phyloP scores from a whole-genome alignment of 2,329 filamentous ascomycete species.

The Xylaria sp. region DNA sequence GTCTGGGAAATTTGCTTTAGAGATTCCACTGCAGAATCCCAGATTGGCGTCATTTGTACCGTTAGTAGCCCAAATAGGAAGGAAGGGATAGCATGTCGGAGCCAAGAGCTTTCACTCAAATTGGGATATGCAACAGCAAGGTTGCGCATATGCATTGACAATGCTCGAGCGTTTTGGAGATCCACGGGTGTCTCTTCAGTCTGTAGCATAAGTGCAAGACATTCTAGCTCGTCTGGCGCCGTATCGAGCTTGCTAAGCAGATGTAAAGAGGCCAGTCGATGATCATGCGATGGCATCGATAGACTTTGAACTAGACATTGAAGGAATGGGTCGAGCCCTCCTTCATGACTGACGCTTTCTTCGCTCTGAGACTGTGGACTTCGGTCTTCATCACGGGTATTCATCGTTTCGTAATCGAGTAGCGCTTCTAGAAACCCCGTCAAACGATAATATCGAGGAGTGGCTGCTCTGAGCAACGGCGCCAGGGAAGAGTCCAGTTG shows the following conservation, averaged over 20 bases:
- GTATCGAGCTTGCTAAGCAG: constrained; percentile 72
- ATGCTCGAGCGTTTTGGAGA: constrained; percentile 77
- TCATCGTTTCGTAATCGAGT: constrained; percentile 61
- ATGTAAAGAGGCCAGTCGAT: constrained; percentile 78
- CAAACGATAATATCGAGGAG: constrained; percentile 72
- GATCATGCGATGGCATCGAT: constrained; percentile 75
- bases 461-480: constrained; percentile 71
- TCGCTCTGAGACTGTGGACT: constrained; percentile 46
- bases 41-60: constrained; percentile 83
- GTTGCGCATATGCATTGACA: constrained; percentile 88
- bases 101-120: constrained; percentile 68
- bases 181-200: constrained; percentile 83
- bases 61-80: constrained; percentile 93
- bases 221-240: constrained; percentile 60
- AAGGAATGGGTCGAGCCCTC: constrained; percentile 69
- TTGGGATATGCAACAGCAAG: constrained; percentile 72
- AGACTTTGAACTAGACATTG: constrained; percentile 77
- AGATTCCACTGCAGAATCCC: constrained; percentile 83
- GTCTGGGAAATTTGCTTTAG: constrained; percentile 78
- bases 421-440: constrained; percentile 73
- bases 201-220: constrained; percentile 74
- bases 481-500: constrained; percentile 70
- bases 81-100: constrained; percentile 76
- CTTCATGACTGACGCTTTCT: constrained; percentile 57
- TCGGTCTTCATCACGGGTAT: constrained; percentile 41